These are phyloP conservation scores for Penicillium crystallinum DNA, from an alignment of 495 filamentous ascomycete genomes.

Conservation along the genomic window DNA sequence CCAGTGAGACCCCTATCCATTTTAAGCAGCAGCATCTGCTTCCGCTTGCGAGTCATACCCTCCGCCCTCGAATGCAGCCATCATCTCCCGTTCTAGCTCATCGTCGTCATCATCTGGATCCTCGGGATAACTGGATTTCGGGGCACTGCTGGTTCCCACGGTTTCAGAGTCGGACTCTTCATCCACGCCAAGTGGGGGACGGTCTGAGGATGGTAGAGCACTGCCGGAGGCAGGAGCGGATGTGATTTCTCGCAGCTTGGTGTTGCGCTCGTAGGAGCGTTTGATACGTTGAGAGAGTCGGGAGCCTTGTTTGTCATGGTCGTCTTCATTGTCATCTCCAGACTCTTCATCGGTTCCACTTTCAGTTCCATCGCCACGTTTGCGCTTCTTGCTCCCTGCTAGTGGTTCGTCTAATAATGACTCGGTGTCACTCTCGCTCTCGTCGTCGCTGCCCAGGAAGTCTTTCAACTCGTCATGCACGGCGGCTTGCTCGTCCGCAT, in stretches of 20 bases:
- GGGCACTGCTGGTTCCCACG: slow-evolving; percentile 9
- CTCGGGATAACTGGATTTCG: slow-evolving; percentile 20
- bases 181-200: slow-evolving; percentile 50
- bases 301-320: slow-evolving; percentile 35
- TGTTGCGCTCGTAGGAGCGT: slow-evolving; percentile 45
- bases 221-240: slow-evolving; percentile 31
- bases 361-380: slow-evolving; percentile 33
- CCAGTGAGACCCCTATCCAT: slow-evolving; percentile 12
- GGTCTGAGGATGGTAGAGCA: slow-evolving; percentile 33
- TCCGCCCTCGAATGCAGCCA: slow-evolving; percentile 58
- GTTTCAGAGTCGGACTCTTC: slow-evolving; percentile 30
- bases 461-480: slow-evolving; percentile 72
- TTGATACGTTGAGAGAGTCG: slow-evolving; percentile 45
- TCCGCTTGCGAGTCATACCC: slow-evolving; percentile 34
- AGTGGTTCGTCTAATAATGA: slow-evolving; percentile 25
- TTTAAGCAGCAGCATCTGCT: slow-evolving; percentile 24
- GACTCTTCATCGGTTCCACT: slow-evolving; percentile 27
- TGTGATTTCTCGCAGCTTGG: slow-evolving; percentile 42
- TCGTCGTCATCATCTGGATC: slow-evolving; percentile 50
- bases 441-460: slow-evolving; percentile 66
- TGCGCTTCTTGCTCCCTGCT: slow-evolving; percentile 35
- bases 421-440: slow-evolving; percentile 48
- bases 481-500: slow-evolving; percentile 43
- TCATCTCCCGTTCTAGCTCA: slow-evolving; percentile 61
- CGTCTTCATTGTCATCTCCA: slow-evolving; percentile 26